These are phyloP conservation scores for Phylloporus scabripes DNA, from an alignment of 768 basidiomycete genomes.

Conservation along the genomic window DNA sequence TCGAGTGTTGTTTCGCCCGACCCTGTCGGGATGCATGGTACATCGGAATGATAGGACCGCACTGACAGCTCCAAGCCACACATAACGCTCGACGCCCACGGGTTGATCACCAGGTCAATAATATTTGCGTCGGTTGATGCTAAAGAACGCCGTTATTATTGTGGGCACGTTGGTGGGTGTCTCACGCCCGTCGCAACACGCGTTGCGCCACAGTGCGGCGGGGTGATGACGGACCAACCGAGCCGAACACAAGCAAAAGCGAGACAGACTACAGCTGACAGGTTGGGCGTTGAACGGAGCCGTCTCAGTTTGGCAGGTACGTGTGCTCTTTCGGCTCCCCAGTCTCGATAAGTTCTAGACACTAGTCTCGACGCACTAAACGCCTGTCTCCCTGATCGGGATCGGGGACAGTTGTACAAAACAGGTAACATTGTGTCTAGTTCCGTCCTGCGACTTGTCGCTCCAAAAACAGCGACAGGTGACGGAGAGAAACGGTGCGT, in stretches of 20 bases:
- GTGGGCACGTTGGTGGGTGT: background rate
- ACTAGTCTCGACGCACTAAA: background rate
- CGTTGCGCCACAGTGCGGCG: background rate
- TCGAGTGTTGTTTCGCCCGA: too few species aligned
- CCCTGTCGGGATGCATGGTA: background rate
- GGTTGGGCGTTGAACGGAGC: background rate
- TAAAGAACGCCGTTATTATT: too few species aligned
- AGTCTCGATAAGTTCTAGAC: too few species aligned
- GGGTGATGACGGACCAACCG: background rate
- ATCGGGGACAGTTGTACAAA: background rate
- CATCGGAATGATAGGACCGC: background rate
- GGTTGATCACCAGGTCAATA: background rate
- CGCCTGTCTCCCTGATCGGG: background rate
- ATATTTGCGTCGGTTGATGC: background rate
- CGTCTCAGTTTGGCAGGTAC: background rate
- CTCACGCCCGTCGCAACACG: too few species aligned
- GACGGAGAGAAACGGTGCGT: background rate
- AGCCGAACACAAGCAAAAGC: background rate
- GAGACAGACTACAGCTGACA: background rate
- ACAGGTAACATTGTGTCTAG: background rate
- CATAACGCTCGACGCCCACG: background rate
- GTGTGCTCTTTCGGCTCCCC: background rate
- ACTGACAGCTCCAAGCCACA: too few species aligned
- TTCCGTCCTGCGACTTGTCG: too few species aligned
- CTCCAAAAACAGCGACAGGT: background rate